Percentiles rank a stretch among this genome's conserved stretches.
Evolutionary conservation across 805 yeast species (phyloP).

Genomic region (Torulaspora microellipsoides): DNA sequence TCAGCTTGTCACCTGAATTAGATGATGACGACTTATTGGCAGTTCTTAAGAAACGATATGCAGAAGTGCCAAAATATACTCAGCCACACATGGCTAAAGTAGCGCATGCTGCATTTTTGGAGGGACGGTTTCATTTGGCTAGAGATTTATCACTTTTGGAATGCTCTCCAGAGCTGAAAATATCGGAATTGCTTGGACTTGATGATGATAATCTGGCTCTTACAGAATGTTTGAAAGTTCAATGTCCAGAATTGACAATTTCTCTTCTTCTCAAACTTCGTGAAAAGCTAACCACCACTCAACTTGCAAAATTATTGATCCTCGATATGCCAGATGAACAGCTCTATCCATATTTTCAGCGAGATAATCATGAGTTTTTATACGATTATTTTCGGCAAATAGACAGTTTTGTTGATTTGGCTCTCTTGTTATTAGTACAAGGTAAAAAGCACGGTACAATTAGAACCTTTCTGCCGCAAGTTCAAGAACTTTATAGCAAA

Average conservation of each 20-base stretch:
- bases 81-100: slow-evolving; percentile 38
- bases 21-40: slow-evolving; percentile 58
- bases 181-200: slow-evolving; percentile 61
- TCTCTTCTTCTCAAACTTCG: slow-evolving; percentile 44
- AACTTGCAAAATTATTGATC: slow-evolving; percentile 60
- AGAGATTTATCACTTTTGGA: slow-evolving; percentile 65
- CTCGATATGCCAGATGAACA: slow-evolving; percentile 37
- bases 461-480: slow-evolving; percentile 34
- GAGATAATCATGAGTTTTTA: slow-evolving; percentile 37
- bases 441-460: slow-evolving; percentile 33
- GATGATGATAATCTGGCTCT: slow-evolving; percentile 70
- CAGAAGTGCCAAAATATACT: slow-evolving; percentile 18
- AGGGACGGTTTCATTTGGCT: slow-evolving; percentile 72
- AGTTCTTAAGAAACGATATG: slow-evolving; percentile 35
- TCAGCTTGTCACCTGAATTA: slow-evolving; percentile 47
- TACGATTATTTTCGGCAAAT: slow-evolving; percentile 60
- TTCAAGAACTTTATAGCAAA: slow-evolving; percentile 29
- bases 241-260: slow-evolving; percentile 55
- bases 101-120: slow-evolving; percentile 36
- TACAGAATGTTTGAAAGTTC: slow-evolving; percentile 56
- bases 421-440: slow-evolving; percentile 38
- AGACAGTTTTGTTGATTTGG: slow-evolving; percentile 49
- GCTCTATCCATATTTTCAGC: slow-evolving; percentile 34
- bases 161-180: slow-evolving; percentile 50
- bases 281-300: slow-evolving; percentile 54